phyloP scores from a whole-genome alignment of 371 early-diverging fungal genomes.

The Circinella umbellata region DNA sequence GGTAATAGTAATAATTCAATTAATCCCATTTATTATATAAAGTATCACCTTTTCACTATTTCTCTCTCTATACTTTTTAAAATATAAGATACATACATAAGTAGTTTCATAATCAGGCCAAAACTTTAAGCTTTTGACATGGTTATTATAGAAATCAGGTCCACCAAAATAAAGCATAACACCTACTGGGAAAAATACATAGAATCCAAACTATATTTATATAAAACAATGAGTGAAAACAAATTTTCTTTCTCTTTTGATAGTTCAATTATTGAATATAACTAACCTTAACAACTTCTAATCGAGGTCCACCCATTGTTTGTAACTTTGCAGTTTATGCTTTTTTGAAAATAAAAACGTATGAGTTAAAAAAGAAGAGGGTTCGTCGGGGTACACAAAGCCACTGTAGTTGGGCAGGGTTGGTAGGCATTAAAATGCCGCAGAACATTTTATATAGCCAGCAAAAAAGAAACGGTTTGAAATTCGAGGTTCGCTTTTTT shows the following conservation, averaged over 20 bases:
- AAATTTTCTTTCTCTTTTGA: background rate
- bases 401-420: background rate
- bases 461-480: no score
- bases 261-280: background rate
- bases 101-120: conserved; percentile 56
- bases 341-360: background rate
- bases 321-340: background rate
- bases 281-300: conserved; percentile 59
- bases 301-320: conserved; percentile 54
- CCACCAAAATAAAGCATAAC: conserved; percentile 62
- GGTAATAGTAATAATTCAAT: background rate
- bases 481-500: background rate
- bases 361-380: no score
- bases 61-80: background rate
- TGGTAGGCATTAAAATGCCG: no score
- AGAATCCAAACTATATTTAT: conserved; percentile 51
- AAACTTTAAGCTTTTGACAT: conserved; percentile 55
- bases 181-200: conserved; percentile 60
- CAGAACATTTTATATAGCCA: no score
- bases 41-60: background rate
- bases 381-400: background rate
- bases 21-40: background rate
- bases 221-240: background rate
- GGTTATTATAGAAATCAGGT: conserved; percentile 53
- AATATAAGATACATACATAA: conserved; percentile 29